Conservation (phyloP, 805 yeast species). For the Lipomyces yamanashiensis region DNA sequence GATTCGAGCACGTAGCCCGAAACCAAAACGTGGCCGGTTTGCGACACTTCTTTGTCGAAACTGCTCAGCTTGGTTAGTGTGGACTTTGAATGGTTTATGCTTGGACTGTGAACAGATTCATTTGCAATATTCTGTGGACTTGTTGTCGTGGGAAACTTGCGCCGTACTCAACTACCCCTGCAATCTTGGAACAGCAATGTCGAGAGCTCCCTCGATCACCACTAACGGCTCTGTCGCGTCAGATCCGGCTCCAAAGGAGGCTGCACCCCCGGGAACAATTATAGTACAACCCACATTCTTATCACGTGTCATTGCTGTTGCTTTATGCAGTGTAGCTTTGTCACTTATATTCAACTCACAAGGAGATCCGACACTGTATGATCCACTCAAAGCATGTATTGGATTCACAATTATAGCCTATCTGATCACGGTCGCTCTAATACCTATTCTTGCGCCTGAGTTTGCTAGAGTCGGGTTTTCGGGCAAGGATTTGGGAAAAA, state of each 20-base stretch:
- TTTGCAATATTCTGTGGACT: too few species aligned
- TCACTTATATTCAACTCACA: constrained; percentile 16
- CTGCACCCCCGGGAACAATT: constrained; percentile 13
- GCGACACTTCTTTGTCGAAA: too few species aligned
- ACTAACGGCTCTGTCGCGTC: neutral
- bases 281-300: neutral
- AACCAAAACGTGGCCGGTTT: too few species aligned
- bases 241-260: neutral
- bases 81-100: too few species aligned
- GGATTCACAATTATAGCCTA: constrained; percentile 76
- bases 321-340: neutral
- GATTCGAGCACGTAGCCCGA: too few species aligned
- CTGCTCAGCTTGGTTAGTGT: too few species aligned
- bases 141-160: too few species aligned
- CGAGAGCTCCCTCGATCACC: neutral
- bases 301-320: constrained; percentile 6
- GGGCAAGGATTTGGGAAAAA: constrained; percentile 83
- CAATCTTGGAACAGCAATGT: neutral
- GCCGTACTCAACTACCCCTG: too few species aligned
- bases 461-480: constrained; percentile 79
- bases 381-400: constrained; percentile 62
- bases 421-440: constrained; percentile 59
- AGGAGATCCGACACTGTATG: constrained; percentile 32
- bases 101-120: neutral
- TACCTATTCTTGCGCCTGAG: constrained; percentile 69